Evolutionary conservation across 202 grass and related monocot species (phyloP).

Genomic region (Setaria italica): DNA sequence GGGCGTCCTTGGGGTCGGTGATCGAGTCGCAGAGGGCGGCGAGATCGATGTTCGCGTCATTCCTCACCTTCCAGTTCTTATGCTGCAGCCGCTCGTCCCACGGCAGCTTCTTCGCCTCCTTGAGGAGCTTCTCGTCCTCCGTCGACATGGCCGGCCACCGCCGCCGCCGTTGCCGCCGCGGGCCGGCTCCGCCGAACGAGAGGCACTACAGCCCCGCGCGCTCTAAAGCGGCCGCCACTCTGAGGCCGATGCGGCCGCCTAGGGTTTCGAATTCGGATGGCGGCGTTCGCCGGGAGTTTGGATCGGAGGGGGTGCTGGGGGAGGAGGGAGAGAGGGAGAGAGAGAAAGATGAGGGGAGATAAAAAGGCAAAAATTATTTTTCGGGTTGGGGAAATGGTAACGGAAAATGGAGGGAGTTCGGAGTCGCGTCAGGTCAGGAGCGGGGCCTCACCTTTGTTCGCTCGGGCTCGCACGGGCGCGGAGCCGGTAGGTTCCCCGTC

Average conservation of each 20-base stretch:
- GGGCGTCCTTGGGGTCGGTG: slow-evolving; percentile 96
- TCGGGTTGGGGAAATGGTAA: slow-evolving; percentile 38
- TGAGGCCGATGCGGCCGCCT: slow-evolving; percentile 45
- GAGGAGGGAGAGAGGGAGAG: not conserved
- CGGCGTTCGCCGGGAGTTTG: slow-evolving; percentile 42
- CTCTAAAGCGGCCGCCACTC: slow-evolving; percentile 13
- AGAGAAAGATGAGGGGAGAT: not conserved
- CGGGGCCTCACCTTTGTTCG: slow-evolving; percentile 53
- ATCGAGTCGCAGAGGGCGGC: slow-evolving; percentile 82
- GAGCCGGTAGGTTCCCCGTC: slow-evolving; percentile 73
- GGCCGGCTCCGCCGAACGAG: slow-evolving; percentile 24
- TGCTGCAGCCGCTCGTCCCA: slow-evolving; percentile 97
- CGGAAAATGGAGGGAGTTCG: slow-evolving; percentile 41
- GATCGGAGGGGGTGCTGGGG: slow-evolving; percentile 33
- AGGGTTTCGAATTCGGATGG: slow-evolving; percentile 58
- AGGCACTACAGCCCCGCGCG: slow-evolving; percentile 8
- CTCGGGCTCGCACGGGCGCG: slow-evolving; percentile 53
- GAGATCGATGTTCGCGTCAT: slow-evolving; percentile 98
- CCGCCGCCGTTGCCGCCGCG: slow-evolving; percentile 34
- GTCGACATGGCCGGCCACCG: slow-evolving; percentile 74
- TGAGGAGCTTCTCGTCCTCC: slow-evolving; percentile 99
- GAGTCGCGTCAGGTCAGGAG: slow-evolving; percentile 42
- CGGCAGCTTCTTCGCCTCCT: slow-evolving; percentile 96
- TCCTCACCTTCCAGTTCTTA: slow-evolving; percentile 99
- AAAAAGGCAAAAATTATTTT: slow-evolving; percentile 44